Conservation (phyloP, 1,139 yeast genomes). For the Protomyces inundatus region DNA sequence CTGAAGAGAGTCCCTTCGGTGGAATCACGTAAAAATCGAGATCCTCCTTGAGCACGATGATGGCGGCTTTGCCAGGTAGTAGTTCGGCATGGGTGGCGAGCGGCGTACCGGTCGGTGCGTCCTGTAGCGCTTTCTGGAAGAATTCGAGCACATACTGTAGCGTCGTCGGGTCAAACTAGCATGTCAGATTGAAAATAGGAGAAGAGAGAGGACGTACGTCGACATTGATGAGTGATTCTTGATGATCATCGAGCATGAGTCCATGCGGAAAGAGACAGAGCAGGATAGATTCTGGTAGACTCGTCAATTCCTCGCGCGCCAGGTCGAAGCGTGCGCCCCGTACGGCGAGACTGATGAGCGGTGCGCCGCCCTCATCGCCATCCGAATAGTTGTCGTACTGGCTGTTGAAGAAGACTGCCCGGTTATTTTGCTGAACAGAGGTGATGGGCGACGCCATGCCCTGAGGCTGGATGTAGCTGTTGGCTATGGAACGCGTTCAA, state of each 20-base stretch:
- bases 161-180: slow-evolving; percentile 77
- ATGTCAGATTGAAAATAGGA: slow-evolving; percentile 23
- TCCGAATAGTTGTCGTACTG: neutral
- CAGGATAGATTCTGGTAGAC: slow-evolving; percentile 82
- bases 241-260: slow-evolving; percentile 71
- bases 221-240: slow-evolving; percentile 71
- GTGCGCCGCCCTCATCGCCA: slow-evolving; percentile 28
- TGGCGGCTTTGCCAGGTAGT: slow-evolving; percentile 75
- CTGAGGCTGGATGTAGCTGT: too few species aligned
- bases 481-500: too few species aligned
- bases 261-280: slow-evolving; percentile 88
- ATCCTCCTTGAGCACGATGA: slow-evolving; percentile 89
- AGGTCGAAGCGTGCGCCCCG: slow-evolving; percentile 63
- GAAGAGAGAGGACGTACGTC: slow-evolving; percentile 29
- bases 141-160: slow-evolving; percentile 73
- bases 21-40: slow-evolving; percentile 90
- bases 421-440: slow-evolving; percentile 8
- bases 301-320: slow-evolving; percentile 81
- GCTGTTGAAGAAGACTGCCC: slow-evolving; percentile 6
- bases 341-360: slow-evolving; percentile 53
- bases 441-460: slow-evolving; percentile 20
- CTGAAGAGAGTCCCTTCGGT: slow-evolving; percentile 41
- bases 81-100: slow-evolving; percentile 48
- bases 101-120: slow-evolving; percentile 10
- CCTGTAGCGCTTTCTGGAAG: slow-evolving; percentile 48